Conservation (phyloP, 2,329 filamentous ascomycete genomes). For the Ophiostoma populinum region DNA sequence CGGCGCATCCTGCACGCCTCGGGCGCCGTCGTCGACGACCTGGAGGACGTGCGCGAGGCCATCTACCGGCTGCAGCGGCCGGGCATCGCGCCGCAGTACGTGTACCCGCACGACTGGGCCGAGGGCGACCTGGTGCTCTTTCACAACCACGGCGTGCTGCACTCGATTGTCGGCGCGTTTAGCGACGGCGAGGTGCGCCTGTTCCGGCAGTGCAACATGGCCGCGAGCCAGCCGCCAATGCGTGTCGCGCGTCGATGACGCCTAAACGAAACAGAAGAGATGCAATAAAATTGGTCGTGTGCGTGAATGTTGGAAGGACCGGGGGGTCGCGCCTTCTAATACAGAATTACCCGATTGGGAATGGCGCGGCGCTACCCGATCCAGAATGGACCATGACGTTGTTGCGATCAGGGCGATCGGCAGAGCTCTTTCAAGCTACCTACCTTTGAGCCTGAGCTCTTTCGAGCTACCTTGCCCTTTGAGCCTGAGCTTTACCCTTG, state of each 20-base stretch:
- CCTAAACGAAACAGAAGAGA: too few species aligned
- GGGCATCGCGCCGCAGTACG: conserved; percentile 47
- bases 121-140: conserved; percentile 63
- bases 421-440: too few species aligned
- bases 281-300: too few species aligned
- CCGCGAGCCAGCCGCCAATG: conserved; percentile 29
- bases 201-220: conserved; percentile 66
- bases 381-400: not conserved
- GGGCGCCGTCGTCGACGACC: conserved; percentile 51
- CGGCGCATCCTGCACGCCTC: conserved; percentile 45
- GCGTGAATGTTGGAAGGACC: too few species aligned
- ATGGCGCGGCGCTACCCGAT: not conserved
- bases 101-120: conserved; percentile 63
- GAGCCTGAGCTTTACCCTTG: too few species aligned
- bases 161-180: conserved; percentile 62
- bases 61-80: conserved; percentile 51
- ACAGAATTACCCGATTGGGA: not conserved
- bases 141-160: conserved; percentile 59
- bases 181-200: conserved; percentile 54
- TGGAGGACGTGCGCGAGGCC: conserved; percentile 47
- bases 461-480: too few species aligned
- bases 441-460: too few species aligned
- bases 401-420: not conserved
- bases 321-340: too few species aligned
- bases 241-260: too few species aligned